phyloP scores from a whole-genome alignment of 2,329 filamentous ascomycete species.

The Fusarium penzigii region DNA sequence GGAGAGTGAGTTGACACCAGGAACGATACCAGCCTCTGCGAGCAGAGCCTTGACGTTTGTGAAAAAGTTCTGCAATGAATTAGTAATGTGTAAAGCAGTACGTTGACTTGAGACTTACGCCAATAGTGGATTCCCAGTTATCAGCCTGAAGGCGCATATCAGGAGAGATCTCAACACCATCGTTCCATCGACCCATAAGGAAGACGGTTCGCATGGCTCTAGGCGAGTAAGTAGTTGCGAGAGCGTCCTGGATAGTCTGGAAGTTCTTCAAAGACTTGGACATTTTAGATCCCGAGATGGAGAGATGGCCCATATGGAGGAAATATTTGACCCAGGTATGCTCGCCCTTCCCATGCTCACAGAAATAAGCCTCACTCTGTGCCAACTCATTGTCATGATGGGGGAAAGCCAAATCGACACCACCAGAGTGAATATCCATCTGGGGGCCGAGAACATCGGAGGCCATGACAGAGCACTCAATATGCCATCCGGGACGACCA shows the following conservation, averaged over 20 bases:
- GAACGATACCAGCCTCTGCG: conserved; percentile 42
- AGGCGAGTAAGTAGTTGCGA: conserved; percentile 70
- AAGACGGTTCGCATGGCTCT: conserved; percentile 83
- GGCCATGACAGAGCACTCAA: conserved; percentile 96
- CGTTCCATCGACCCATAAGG: conserved; percentile 84
- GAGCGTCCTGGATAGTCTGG: conserved; percentile 84
- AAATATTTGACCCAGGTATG: conserved; percentile 95
- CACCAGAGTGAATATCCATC: conserved; percentile 93
- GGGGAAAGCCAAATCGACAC: conserved; percentile 87
- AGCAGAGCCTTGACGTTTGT: conserved; percentile 57
- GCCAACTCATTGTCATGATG: conserved; percentile 93
- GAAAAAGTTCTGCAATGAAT: conserved; percentile 54
- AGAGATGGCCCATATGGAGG: conserved; percentile 88
- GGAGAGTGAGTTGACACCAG: conserved; percentile 40
- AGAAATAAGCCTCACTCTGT: conserved; percentile 86
- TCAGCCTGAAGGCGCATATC: conserved; percentile 75
- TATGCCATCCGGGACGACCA: conserved; percentile 92
- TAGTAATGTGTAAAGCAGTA: conserved; percentile 8
- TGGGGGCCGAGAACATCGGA: conserved; percentile 80
- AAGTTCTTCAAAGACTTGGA: conserved; percentile 96
- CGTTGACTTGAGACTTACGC: conserved; percentile 44
- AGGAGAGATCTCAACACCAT: conserved; percentile 86
- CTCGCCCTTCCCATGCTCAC: conserved; percentile 48
- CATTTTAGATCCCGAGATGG: conserved; percentile 90
- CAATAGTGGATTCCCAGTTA: conserved; percentile 78